Base-by-base conservation (phyloP, 495 filamentous ascomycete species). In the Eremomyces bilateralis region DNA sequence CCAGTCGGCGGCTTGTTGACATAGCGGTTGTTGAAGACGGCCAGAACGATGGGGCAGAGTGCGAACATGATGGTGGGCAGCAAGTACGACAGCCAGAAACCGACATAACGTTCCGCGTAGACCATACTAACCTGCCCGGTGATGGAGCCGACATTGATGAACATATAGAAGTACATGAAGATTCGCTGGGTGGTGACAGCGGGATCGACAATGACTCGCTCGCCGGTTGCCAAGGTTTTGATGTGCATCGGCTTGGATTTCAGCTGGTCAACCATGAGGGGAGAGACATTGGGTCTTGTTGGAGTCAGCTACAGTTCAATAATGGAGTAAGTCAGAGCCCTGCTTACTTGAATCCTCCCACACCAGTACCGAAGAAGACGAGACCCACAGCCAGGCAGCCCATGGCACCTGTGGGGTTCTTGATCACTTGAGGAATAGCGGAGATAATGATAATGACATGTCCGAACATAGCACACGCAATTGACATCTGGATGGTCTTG, bases 61-160 rank as follows among this genome's bases (percentile, higher is more conserved):
- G 60, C 57, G 48, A 80, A 63, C 47, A 46, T 31, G 25, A 51
- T 44, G 2, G 46, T 51, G 1, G 48, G 46, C n/a, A 51, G 38
- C 15, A 51, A 33, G 45, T 53, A 80, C 0, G 73, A 59, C n/a
- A 80, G 60, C 61, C 67, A 83, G 58, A 80, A 83, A 15, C 77
- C 77, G 36, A 81, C 70, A 36, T 77, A 78, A 38, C 74, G 65
- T 53, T 78, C 75, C 3, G 67, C 65, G 44, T 76, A 77, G 20
- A 69, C 65, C 69, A 75, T 67, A 21, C 43, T 48, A 15, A 67
- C 50, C 29, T 57, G 52, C 2, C 64, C 72, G 19, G 61, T 24
- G 13, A 78, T 44, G 1, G 70, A 56, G 22, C 74, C 73, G 29
- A 76, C 46, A 45, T 80, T 80, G 62, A 83, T 72, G 54, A 76